These are phyloP conservation scores for Chloranthus sessilifolius DNA, from an alignment of 164 flowering plant species.

Conservation along the genomic window DNA sequence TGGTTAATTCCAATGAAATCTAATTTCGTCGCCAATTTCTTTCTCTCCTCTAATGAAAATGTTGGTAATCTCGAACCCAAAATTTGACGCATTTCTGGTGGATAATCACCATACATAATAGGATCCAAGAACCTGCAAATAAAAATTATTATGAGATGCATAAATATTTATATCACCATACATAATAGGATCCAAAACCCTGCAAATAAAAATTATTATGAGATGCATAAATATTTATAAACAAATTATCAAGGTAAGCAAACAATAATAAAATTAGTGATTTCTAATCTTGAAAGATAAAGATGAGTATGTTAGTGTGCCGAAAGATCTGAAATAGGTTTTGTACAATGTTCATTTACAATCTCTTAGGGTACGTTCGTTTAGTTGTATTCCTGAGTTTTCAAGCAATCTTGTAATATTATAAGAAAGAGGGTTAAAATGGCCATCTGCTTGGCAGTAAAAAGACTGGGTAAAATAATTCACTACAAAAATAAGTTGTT, in stretches of 20 bases:
- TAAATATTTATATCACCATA: slow-evolving; percentile 17
- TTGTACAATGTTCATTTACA: too few relatives aligned
- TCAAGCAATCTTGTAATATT: too few relatives aligned
- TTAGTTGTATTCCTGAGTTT: too few relatives aligned
- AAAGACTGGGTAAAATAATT: too few relatives aligned
- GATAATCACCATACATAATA: slow-evolving; percentile 32
- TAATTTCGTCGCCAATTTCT: slow-evolving; percentile 17
- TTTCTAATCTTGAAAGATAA: background rate
- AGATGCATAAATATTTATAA: background rate
- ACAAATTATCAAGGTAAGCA: background rate
- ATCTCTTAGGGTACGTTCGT: too few relatives aligned
- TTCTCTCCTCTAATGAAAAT: slow-evolving; percentile 20
- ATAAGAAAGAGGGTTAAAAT: too few relatives aligned
- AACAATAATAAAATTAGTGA: background rate
- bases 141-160: background rate
- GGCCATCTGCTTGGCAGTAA: too few relatives aligned
- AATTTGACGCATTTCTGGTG: slow-evolving; percentile 27
- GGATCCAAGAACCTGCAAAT: slow-evolving; percentile 37
- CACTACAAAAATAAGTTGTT: too few relatives aligned
- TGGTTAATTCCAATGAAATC: slow-evolving; percentile 36
- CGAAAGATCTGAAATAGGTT: too few relatives aligned
- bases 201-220: background rate
- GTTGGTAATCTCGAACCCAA: slow-evolving; percentile 22
- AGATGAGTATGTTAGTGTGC: background rate
- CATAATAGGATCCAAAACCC: slow-evolving; percentile 40